These are phyloP conservation scores for Pythium pyrilobum DNA, from an alignment of 352 stramenopile species.

Conservation along the genomic window DNA sequence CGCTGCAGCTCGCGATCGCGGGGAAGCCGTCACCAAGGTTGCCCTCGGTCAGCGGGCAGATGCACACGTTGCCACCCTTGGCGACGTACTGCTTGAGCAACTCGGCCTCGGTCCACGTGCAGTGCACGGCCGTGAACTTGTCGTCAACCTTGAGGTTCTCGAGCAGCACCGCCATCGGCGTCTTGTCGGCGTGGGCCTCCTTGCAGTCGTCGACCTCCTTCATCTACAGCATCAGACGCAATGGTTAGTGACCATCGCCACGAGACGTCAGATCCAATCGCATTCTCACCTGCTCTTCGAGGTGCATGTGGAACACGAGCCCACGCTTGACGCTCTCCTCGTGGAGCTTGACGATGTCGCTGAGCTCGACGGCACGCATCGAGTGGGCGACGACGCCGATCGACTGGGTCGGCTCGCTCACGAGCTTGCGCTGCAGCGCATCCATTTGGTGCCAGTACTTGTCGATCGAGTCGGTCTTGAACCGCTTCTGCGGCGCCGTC, in stretches of 20 bases:
- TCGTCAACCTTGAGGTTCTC: constrained; percentile 61
- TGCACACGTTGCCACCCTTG: constrained; percentile 66
- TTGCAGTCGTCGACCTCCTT: constrained; percentile 80
- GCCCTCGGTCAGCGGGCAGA: constrained; percentile 67
- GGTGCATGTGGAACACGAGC: constrained; percentile 17
- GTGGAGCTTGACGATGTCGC: constrained; percentile 58
- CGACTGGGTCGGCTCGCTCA: constrained; percentile 33
- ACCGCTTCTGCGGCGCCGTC: constrained; percentile 58
- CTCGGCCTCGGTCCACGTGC: constrained; percentile 59
- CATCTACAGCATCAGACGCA: constrained; percentile 26
- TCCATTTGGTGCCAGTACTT: constrained; percentile 76
- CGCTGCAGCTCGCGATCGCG: constrained; percentile 54
- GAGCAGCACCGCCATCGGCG: constrained; percentile 60
- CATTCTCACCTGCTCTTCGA: constrained; percentile 12
- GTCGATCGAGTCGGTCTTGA: constrained; percentile 60
- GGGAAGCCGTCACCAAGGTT: constrained; percentile 71
- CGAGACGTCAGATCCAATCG: too few species aligned
- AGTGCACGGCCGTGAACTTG: constrained; percentile 77
- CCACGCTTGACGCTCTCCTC: constrained; percentile 54
- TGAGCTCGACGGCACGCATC: constrained; percentile 59
- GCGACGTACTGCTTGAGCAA: constrained; percentile 52
- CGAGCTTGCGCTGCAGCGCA: constrained; percentile 28
- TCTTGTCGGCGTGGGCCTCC: constrained; percentile 38
- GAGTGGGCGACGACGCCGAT: constrained; percentile 73
- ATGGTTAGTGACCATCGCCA: too few species aligned